Base-by-base conservation (phyloP, 805 yeast genomes). In the Candida wancherniae region DNA sequence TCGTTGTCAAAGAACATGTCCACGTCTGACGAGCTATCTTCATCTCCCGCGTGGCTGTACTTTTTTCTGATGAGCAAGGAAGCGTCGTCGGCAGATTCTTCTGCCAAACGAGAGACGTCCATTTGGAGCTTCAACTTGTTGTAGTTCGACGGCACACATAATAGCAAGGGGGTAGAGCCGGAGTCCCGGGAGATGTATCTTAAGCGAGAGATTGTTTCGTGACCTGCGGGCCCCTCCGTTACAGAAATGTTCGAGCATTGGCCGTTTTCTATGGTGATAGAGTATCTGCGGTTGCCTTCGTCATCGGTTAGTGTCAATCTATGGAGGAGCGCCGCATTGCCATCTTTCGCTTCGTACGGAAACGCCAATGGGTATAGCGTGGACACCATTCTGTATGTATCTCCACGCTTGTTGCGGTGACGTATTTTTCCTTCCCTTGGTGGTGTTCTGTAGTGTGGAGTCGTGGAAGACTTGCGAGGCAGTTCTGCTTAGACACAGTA, bases 41-140 rank as follows among this genome's bases (percentile, higher is more conserved):
- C 25, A 9, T 40, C 35, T 13, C 34, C 34, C 15, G 37, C 38
- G n/a, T 39, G 30, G 9, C 48, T 50, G 16, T 37, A 40, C 1
- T 61, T 41, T 26, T 64, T 64, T 8, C 59, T 54, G 9, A 65
- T 58, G 0, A 59, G 37, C n/a, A 65, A 39, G 12, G 55, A 42
- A 21, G 48, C 49, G 18, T 28, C 33, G 9, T 31, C 29, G 15
- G 19, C 28, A 1, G 29, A n/a, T 1, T 28, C 24, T 9, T 16
- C 22, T 4, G 47, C 44, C n/a, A 42, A 40, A 3, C 57, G 45
- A 2, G 55, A 39, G 6, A 63, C 43, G 25, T 45, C 55, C 9
- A 63, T 38, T 34, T 63, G 40, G 24, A 42, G 32, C 22, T 40
- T 63, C 22, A 63, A 19, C 34, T 44, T 46, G 35, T 34, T 39